Percentiles rank a stretch among this genome's conserved stretches.
Conservation (phyloP, 2,329 filamentous ascomycete species). For the Monosporascus sp. region DNA sequence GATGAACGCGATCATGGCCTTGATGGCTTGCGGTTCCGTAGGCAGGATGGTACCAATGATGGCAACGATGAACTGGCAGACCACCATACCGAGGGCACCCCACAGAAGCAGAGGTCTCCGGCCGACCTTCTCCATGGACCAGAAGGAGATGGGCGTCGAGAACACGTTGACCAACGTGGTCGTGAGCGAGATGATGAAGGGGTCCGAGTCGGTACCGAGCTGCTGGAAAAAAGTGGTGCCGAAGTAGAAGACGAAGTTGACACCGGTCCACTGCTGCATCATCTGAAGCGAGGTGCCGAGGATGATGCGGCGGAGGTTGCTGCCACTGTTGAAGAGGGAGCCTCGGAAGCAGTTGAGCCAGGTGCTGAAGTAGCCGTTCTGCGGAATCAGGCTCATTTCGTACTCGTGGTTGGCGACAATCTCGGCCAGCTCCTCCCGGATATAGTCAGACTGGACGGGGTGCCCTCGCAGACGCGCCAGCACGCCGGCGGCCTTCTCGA, state of each 20-base stretch:
- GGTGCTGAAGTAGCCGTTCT: constrained; percentile 57
- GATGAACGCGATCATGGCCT: constrained; percentile 80
- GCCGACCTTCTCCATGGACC: constrained; percentile 73
- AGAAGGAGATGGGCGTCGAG: constrained; percentile 86
- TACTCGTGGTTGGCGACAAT: constrained; percentile 88
- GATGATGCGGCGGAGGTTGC: constrained; percentile 66
- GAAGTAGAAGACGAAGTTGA: constrained; percentile 87
- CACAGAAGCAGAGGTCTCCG: constrained; percentile 74
- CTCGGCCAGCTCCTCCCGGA: constrained; percentile 75
- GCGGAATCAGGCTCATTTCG: constrained; percentile 65
- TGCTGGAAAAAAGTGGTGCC: constrained; percentile 80
- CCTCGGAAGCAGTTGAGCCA: constrained; percentile 68
- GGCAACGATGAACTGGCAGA: constrained; percentile 83
- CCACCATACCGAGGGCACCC: constrained; percentile 75
- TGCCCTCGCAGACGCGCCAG: constrained; percentile 71
- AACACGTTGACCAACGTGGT: constrained; percentile 84
- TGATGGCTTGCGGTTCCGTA: constrained; percentile 44
- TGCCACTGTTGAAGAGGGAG: constrained; percentile 55
- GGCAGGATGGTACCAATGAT: constrained; percentile 56
- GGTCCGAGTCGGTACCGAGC: constrained; percentile 68
- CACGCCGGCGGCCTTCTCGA: constrained; percentile 57
- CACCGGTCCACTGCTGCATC: constrained; percentile 80
- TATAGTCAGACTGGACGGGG: constrained; percentile 64
- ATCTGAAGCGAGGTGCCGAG: constrained; percentile 70
- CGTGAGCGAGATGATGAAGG: constrained; percentile 78